Conservation (phyloP, 331 rosid species). For the Arachis monticola region DNA sequence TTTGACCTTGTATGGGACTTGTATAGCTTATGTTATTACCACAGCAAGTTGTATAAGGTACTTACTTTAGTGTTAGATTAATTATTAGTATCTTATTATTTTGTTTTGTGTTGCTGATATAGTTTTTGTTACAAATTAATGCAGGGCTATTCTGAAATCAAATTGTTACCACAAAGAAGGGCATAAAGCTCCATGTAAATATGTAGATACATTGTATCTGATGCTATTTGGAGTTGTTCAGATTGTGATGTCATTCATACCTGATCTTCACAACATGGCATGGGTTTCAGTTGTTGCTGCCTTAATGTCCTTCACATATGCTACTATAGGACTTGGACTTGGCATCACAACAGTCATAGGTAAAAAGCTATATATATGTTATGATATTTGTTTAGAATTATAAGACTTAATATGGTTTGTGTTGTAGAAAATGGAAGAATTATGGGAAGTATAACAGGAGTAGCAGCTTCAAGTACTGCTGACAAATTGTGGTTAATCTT, state of each 20-base stretch:
- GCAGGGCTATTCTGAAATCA: conserved; percentile 76
- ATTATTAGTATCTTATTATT: neutral
- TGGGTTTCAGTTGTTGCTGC: conserved; percentile 88
- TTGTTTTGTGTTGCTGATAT: neutral
- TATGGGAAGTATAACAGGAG: conserved; percentile 72
- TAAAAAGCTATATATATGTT: neutral
- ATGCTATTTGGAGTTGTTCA: conserved; percentile 75
- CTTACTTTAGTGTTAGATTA: neutral
- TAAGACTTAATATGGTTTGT: neutral
- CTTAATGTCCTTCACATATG: conserved; percentile 77
- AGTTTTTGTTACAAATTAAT: neutral
- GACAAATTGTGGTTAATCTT: conserved; percentile 67
- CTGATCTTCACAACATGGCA: conserved; percentile 76
- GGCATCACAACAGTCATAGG: conserved; percentile 74
- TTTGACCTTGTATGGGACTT: conserved; percentile 58
- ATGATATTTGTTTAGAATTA: no score
- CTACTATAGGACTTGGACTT: conserved; percentile 78
- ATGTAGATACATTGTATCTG: conserved; percentile 55
- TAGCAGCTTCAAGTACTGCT: conserved; percentile 54
- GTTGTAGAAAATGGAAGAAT: conserved; percentile 72
- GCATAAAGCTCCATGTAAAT: conserved; percentile 64
- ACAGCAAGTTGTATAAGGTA: conserved; percentile 66
- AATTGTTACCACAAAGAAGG: conserved; percentile 85
- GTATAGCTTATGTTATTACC: conserved; percentile 57
- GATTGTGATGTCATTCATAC: conserved; percentile 77